Base-by-base conservation (phyloP, 2,329 filamentous ascomycete species). In the Podosphaera aphanis region DNA sequence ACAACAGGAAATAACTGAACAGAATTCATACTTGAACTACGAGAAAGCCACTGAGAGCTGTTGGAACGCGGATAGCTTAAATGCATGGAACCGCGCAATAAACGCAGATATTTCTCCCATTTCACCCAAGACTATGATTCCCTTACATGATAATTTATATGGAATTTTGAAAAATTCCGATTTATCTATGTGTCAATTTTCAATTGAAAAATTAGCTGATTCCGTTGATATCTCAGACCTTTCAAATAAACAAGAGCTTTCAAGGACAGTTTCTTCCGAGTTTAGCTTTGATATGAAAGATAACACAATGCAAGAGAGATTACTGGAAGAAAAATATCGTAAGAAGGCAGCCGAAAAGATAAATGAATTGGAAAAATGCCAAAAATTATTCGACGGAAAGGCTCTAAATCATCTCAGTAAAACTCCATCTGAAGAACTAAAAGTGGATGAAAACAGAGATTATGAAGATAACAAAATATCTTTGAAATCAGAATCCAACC, bases 221-320 rank as follows among this genome's bases (percentile, higher is more conserved):
- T 33, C 11, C 15, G 6, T 33, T 11, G 29, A 33, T n/a, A 33
- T 33, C 10, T 33, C 29, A 3, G 29, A n/a, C 10, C 29, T 33
- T n/a, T 11, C 15, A 33, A 33, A 13, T 33, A 4, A 11, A 7
- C 15, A 11, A 33, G 11, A 85, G 80, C 57, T 82, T 77, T 33
- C 29, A 33, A 33, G 15, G 11, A 13, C 15, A 2, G 29, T 33
- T 10, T 82, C 81, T 0, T 84, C 79, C 0, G 68, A 82, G 13
- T 86, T 88, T 57, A 86, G 81, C 54, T 88, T 88, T 55, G 81
- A 86, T 55, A 82, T 85, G 67, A 71, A 77, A 15, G 78, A 77
- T 4, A 73, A 73, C 5, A 79, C 79, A 13, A 70, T 73, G 48
- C 68, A 77, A 54, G 74, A 79, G 59, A 47, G 31, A 20, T 16